Evolutionary conservation across 2,329 filamentous ascomycete genomes (phyloP).

Genomic region (Talaromyces sp.): DNA sequence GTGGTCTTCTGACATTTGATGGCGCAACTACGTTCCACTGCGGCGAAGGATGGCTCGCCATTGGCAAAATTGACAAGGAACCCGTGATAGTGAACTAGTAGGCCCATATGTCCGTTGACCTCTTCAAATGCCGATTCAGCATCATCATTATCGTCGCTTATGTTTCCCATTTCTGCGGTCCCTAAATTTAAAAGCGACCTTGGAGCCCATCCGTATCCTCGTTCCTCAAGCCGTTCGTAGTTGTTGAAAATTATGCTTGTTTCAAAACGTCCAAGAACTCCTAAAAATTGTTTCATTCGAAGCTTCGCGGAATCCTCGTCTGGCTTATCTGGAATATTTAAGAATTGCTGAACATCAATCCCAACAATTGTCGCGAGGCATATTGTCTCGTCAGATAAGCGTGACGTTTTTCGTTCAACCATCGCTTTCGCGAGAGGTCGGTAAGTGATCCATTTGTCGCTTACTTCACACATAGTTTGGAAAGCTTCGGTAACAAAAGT

Average conservation of each 20-base stretch:
- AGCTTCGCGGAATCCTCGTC: neutral
- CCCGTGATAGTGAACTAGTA: constrained; percentile 2
- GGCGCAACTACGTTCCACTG: constrained; percentile 4
- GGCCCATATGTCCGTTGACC: neutral
- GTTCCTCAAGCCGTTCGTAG: constrained; percentile 7
- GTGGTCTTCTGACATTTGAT: neutral
- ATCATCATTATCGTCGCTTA: neutral
- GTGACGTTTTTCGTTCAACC: constrained; percentile 11
- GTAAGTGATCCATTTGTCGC: constrained; percentile 9
- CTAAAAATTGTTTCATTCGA: constrained; percentile 9
- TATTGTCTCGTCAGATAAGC: constrained; percentile 11
- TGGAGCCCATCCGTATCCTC: constrained; percentile 13
- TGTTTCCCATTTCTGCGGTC: neutral
- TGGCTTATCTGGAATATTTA: neutral
- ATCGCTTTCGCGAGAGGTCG: constrained; percentile 4
- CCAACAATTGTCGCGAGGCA: constrained; percentile 12
- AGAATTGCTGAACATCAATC: neutral
- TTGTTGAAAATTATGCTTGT: constrained; percentile 13
- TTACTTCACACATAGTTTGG: neutral
- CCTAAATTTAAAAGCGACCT: constrained; percentile 13
- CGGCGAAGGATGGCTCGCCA: constrained; percentile 5
- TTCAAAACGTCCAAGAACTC: constrained; percentile 2
- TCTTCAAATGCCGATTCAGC: neutral
- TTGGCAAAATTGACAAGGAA: neutral
- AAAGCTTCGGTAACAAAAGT: neutral